A percentile compares a stretch with the other conserved stretches of the same genome.
Conservation (phyloP, 805 yeast species). For the Wickerhamiella australiensis region DNA sequence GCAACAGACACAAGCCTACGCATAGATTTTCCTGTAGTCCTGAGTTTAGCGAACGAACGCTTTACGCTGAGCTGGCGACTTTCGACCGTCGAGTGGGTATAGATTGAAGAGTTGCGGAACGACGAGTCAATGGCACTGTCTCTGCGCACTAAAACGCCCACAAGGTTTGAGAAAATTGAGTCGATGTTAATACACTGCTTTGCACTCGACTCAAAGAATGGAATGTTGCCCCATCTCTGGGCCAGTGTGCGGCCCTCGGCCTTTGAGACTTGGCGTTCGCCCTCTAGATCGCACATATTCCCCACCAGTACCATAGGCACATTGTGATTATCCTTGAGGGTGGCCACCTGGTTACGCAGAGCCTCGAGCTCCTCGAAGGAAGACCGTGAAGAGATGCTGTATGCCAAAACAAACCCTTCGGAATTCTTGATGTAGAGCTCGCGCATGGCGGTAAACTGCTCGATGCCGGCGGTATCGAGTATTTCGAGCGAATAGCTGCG, state of each 20-base stretch:
- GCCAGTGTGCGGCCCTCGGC: conserved; percentile 77
- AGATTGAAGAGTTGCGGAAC: conserved; percentile 13
- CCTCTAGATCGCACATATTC: conserved; percentile 74
- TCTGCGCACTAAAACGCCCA: conserved; percentile 75
- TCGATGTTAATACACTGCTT: conserved; percentile 79
- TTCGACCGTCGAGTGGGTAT: conserved; percentile 12
- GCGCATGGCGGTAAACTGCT: conserved; percentile 93
- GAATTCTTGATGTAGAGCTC: conserved; percentile 63
- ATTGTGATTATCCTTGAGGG: conserved; percentile 62
- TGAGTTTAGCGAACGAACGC: conserved; percentile 16
- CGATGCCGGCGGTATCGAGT: conserved; percentile 87
- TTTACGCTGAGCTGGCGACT: conserved; percentile 16
- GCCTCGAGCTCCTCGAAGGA: conserved; percentile 69
- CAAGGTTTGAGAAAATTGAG: conserved; percentile 79
- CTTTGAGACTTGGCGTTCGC: conserved; percentile 61
- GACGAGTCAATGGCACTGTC: conserved; percentile 32
- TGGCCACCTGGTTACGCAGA: conserved; percentile 68
- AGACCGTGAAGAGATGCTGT: conserved; percentile 65
- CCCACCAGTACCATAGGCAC: conserved; percentile 90
- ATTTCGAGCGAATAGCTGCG: conserved; percentile 77
- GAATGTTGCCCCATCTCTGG: conserved; percentile 77
- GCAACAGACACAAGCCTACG: conserved; percentile 15
- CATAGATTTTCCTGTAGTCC: conserved; percentile 15
- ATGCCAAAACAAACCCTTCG: conserved; percentile 78
- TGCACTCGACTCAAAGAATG: conserved; percentile 91